Evolutionary conservation across 2,329 filamentous ascomycete genomes (phyloP), one percentile per base, ranked within the genome.

Genomic region (Exophiala xenobiotica): DNA sequence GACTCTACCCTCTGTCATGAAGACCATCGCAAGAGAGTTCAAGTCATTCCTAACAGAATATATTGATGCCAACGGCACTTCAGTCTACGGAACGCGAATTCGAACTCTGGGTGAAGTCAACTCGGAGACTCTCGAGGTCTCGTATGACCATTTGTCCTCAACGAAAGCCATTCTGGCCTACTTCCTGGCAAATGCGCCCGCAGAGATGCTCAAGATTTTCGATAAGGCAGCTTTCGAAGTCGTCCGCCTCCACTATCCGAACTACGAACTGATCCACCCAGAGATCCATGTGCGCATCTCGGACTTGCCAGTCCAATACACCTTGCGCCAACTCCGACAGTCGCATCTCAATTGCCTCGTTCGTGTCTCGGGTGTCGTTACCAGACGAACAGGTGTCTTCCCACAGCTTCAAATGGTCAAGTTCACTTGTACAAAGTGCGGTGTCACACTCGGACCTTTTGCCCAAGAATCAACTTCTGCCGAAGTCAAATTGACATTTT

Each of bases 361-460:
- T 31, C 86, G 92, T 46, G 93, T 99, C 48, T 91, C 87, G 62
- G 93, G 93, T 61, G 93, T 99, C 3, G 93, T 99, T 22, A 99
- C 93, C 26, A 85, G 93, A 58, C 83, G 93, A 61, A 95, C 86
- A 20, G 93, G 93, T 49, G 95, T 99, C 41, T 99, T 99, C 69
- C 93, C 93, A 2, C 93, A 99, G 73, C 78, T 99, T 55, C 97
- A 97, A 70, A 96, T 97, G 70, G 89, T 99, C 74, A 96, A 96
- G 73, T 97, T 99, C 66, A 89, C 96, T 73, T 99, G 93, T 73
- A 83, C 78, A 52, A 99, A 96, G 73, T 99, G 93, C 65, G 88
- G 89, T 55, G 81, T 88, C 39, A 96, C 90, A 0, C 80, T 99
- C 2, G 93, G 93, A 1, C 93, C 93, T 14, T 99, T 96, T 76